Conservation (phyloP, 108 stramenopile species). For the Skeletonema grethae region DNA sequence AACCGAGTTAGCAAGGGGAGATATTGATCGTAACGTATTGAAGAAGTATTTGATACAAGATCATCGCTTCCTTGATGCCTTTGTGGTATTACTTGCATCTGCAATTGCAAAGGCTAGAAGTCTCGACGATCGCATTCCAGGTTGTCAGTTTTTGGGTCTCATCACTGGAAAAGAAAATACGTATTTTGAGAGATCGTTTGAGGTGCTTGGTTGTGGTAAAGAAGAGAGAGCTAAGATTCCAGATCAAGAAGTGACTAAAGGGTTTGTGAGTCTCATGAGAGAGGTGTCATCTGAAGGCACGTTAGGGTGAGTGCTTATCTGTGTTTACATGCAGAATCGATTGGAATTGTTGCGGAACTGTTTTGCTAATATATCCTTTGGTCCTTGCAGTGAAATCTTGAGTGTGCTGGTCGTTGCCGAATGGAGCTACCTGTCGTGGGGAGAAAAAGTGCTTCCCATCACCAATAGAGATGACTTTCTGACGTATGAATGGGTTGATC, state of each 20-base stretch:
- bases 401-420: conserved; percentile 72
- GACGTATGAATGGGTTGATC: conserved; percentile 70
- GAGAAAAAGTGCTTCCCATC: conserved; percentile 42
- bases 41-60: conserved; percentile 70
- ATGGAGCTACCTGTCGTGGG: conserved; percentile 74
- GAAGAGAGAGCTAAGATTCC: conserved; percentile 52
- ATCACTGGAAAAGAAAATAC: conserved; percentile 76
- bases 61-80: conserved; percentile 70
- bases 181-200: conserved; percentile 66
- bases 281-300: conserved; percentile 49
- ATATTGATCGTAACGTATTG: conserved; percentile 49
- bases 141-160: conserved; percentile 66
- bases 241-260: conserved; percentile 44
- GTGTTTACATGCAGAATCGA: neutral
- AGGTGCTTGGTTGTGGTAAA: conserved; percentile 32
- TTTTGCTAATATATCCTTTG: neutral
- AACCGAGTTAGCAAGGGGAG: conserved; percentile 47
- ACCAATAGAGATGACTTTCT: conserved; percentile 56
- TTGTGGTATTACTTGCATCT: conserved; percentile 56
- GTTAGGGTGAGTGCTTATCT: conserved; percentile 30
- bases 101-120: conserved; percentile 55
- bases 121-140: conserved; percentile 66
- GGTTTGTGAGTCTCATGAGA: conserved; percentile 55
- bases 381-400: conserved; percentile 51
- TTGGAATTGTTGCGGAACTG: neutral